Base-by-base conservation (phyloP, 2,329 filamentous ascomycete species). In the Aspergillus calidoustus region DNA sequence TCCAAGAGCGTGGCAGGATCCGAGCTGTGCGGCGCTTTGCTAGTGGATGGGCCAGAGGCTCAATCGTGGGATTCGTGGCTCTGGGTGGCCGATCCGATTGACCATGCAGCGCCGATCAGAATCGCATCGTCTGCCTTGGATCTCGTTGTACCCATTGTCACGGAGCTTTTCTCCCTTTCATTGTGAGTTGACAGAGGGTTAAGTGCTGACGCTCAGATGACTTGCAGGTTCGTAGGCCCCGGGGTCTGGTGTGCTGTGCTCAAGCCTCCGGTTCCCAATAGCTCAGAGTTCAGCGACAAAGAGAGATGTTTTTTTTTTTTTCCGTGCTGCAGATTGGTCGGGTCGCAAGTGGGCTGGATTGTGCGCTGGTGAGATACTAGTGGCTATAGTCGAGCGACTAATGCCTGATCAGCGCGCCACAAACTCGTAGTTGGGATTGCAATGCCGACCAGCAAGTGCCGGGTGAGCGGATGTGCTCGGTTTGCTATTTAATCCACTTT, bases 381-480 rank as follows among this genome's bases (percentile, higher is more conserved):
- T 53, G 49, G 41, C 57, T 19, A n/a, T 38, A 53, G 38, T 52
- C 19, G 43, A 5, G 30, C 31, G n/a, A 44, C 34, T 50, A 31
- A 49, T 57, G 55, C 31, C 48, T 51, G 48, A 57, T 57, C 48
- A 34, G 25, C 55, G 31, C 48, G 55, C 55, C 55, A 57, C 55
- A 30, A 30, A 46, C 7, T 8, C 7, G 31, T 9, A 25, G 19
- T n/a, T 41, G 19, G n/a, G 17, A 38, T 8, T 15, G 13, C 34
- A 22, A 23, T 6, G 17, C 47, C 22, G 17, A 49, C 48, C 15
- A 9, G 52, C 31, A 46, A 41, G 30, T 15, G 46, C 2, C 11
- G 46, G 23, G 8, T 48, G 19, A 6, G 22, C 23, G 44, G 44
- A 47, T 5, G 1, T 41, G 34, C 13, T 41, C 34, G 34, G 34